Percentiles rank a stretch among this genome's conserved stretches.
Conservation (phyloP, 2,329 filamentous ascomycete species). For the Ophiostoma himal-ulmi region DNA sequence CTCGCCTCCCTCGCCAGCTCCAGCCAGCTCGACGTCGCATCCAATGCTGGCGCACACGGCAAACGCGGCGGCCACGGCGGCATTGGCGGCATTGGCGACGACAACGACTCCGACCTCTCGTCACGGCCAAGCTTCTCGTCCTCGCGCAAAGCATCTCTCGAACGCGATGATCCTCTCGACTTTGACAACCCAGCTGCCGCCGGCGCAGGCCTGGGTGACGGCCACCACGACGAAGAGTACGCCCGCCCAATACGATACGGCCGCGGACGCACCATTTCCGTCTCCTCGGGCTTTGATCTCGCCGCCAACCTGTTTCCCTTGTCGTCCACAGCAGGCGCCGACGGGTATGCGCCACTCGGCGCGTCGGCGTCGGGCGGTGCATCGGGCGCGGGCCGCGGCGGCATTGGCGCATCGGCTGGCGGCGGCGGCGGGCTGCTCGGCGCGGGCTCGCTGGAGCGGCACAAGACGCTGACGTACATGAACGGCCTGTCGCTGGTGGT, state of each 20-base stretch:
- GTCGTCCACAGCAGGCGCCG: conserved; percentile 63
- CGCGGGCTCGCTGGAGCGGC: conserved; percentile 82
- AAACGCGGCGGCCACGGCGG: conserved; percentile 40
- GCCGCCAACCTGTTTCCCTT: conserved; percentile 88
- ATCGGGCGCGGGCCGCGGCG: conserved; percentile 56
- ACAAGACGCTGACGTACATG: conserved; percentile 91
- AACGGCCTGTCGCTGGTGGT: conserved; percentile 90
- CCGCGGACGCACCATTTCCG: conserved; percentile 70
- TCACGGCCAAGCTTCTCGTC: conserved; percentile 85
- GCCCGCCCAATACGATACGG: conserved; percentile 39
- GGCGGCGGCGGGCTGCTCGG: conserved; percentile 54
- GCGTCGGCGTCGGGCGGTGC: conserved; percentile 47
- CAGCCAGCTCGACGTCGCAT: conserved; percentile 54
- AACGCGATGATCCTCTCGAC: conserved; percentile 75
- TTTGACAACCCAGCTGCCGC: conserved; percentile 49
- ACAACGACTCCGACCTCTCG: conserved; percentile 43
- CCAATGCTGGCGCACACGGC: conserved; percentile 50
- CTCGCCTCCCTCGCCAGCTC: conserved; percentile 90
- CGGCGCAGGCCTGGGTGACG: conserved; percentile 28
- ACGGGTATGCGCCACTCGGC: conserved; percentile 80
- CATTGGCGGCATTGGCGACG: conserved; percentile 51
- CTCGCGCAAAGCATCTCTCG: conserved; percentile 84
- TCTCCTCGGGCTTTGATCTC: conserved; percentile 93
- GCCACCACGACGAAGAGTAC: conserved; percentile 32
- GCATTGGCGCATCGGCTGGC: conserved; percentile 41